Evolutionary conservation across 768 basidiomycete species (phyloP), one percentile per base, ranked within the genome.

Genomic region (Hypsizygus marmoreus): DNA sequence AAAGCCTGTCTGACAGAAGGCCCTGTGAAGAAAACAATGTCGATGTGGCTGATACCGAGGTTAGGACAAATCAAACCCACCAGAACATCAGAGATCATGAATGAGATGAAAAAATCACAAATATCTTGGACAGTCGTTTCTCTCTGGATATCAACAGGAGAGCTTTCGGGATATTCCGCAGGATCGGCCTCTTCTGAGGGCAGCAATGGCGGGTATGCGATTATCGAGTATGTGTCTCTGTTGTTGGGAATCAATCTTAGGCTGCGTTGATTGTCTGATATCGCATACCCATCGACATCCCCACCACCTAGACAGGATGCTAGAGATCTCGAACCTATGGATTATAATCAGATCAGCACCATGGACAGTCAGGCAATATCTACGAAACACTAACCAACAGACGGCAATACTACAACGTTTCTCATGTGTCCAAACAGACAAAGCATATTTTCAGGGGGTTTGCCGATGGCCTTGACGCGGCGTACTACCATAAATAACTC

Each of bases 31-130:
- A 13, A 33, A 31, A 31, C 43, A 16, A 50, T 22, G 53, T 23
- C 12, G 41, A 17, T 19, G 22, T n/a, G n/a, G 11, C 9, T 53
- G 4, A 20, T 16, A 17, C 6, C 12, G 5, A 22, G 26, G n/a
- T 35, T 9, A 7, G 12, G 23, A 26, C 26, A 38, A 28, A 19
- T 28, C 20, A 6, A 26, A n/a, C 75, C 13, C 63, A 89, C 87
- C 74, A 89, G 63, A 34, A 88, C 77, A 56, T 91, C 88, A 0
- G 87, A 87, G 52, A 86, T 77, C 57, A 92, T 88, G 43, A 90
- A 92, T 50, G 91, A 81, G n/a, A 88, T 80, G n/a, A 92, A 70
- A 55, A 91, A 91, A 45, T 91, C 73, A 50, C 84, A 86, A 12
- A 91, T 79, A 53, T 90, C 86, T 0, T 82, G 70, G 4, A 87